phyloP scores from a whole-genome alignment of 805 yeast species.

The Pichia nanzhaoensis region DNA sequence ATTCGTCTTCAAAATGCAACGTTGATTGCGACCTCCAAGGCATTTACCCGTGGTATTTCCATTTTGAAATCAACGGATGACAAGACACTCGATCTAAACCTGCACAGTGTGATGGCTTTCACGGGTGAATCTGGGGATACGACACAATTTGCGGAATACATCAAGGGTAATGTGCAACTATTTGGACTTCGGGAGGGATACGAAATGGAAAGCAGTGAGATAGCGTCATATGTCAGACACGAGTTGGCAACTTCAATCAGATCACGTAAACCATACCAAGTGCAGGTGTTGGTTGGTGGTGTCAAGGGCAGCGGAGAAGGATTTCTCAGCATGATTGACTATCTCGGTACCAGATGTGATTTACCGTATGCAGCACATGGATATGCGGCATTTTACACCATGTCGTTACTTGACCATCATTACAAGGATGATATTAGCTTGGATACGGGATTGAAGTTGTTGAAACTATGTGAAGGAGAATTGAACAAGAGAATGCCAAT shows the following conservation, averaged over 20 bases:
- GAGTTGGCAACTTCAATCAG: constrained; percentile 83
- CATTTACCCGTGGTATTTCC: constrained; percentile 86
- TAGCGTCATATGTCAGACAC: constrained; percentile 82
- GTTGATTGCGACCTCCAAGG: constrained; percentile 88
- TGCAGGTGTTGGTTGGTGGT: constrained; percentile 84
- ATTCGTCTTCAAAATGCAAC: constrained; percentile 76
- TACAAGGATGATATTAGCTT: constrained; percentile 68
- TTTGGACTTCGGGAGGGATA: constrained; percentile 77
- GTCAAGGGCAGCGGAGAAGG: constrained; percentile 50
- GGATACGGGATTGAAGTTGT: constrained; percentile 72
- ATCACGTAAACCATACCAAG: constrained; percentile 94
- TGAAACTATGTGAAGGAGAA: constrained; percentile 70
- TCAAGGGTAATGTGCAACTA: constrained; percentile 87
- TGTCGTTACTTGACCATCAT: constrained; percentile 86
- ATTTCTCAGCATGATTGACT: constrained; percentile 81
- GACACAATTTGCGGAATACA: constrained; percentile 87
- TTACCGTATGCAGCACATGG: constrained; percentile 98
- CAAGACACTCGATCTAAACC: constrained; percentile 68
- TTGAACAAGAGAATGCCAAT: constrained; percentile 81
- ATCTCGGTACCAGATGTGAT: constrained; percentile 84
- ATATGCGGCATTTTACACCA: constrained; percentile 92
- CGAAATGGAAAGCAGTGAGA: constrained; percentile 79
- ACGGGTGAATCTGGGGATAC: constrained; percentile 98
- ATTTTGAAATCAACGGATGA: constrained; percentile 72
- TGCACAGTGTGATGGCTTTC: constrained; percentile 76